These are phyloP conservation scores for Russula abietina DNA, from an alignment of 768 basidiomycete species.

Conservation along the genomic window DNA sequence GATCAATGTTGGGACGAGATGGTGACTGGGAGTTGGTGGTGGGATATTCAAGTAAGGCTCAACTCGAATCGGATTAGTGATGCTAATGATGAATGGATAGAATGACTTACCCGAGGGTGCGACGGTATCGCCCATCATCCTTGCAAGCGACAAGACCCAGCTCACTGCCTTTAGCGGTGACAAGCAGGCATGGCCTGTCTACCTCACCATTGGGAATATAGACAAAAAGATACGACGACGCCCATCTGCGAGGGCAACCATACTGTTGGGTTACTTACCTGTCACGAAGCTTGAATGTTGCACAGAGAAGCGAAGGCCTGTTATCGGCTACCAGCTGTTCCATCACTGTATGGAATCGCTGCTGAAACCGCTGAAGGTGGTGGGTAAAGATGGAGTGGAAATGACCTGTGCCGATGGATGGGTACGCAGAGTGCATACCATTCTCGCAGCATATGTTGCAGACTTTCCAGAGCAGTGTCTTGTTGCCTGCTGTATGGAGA, in stretches of 20 bases:
- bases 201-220: background rate
- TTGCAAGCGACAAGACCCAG: too few relatives aligned
- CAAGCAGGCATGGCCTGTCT: background rate
- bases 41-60: background rate
- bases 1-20: background rate
- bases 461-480: background rate
- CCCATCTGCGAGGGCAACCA: background rate
- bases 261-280: background rate
- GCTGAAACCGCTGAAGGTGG: background rate
- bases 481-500: background rate
- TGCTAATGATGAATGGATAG: background rate
- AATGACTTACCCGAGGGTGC: background rate
- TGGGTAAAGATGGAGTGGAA: constrained; percentile 21
- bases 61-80: background rate
- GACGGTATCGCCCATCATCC: too few relatives aligned
- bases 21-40: background rate
- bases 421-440: background rate
- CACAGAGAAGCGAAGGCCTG: background rate
- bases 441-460: too few relatives aligned
- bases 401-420: constrained; percentile 23
- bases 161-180: background rate
- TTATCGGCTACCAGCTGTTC: too few relatives aligned
- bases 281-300: too few relatives aligned
- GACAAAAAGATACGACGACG: background rate
- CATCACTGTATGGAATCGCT: background rate